phyloP scores from a whole-genome alignment of 495 filamentous ascomycete genomes.

The Durotheca rogersii region DNA sequence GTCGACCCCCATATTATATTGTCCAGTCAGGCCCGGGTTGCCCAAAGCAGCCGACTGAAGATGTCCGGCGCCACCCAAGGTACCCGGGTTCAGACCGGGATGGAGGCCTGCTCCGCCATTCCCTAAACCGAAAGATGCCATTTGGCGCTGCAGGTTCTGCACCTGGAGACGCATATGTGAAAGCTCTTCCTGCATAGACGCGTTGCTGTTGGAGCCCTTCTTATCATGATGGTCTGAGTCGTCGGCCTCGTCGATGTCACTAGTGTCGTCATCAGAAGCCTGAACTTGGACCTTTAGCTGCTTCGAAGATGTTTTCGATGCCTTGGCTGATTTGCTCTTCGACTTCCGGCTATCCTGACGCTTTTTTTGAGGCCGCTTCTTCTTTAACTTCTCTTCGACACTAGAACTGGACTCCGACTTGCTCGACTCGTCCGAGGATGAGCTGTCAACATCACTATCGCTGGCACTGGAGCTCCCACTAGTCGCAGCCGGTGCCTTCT shows the following conservation, averaged over 20 bases:
- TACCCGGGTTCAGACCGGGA: conserved; percentile 7
- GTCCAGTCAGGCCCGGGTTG: background rate
- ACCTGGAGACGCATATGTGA: conserved; percentile 35
- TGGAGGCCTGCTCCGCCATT: conserved; percentile 25
- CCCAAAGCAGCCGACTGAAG: background rate
- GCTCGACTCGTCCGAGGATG: conserved; percentile 37
- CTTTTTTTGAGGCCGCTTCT: conserved; percentile 48
- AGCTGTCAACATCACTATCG: conserved; percentile 31
- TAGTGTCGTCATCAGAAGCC: conserved; percentile 40
- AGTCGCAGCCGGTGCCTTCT: conserved; percentile 39
- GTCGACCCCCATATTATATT: conserved; percentile 1
- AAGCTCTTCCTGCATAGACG: conserved; percentile 29
- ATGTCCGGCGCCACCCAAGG: background rate
- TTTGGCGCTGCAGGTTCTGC: conserved; percentile 33
- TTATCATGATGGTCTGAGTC: conserved; percentile 23
- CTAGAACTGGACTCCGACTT: conserved; percentile 28
- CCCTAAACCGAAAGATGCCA: conserved; percentile 22
- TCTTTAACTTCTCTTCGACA: conserved; percentile 35
- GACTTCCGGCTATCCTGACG: conserved; percentile 37
- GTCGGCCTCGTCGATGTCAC: conserved; percentile 33
- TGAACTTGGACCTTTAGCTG: conserved; percentile 23
- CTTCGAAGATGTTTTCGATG: conserved; percentile 34
- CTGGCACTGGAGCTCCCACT: conserved; percentile 34
- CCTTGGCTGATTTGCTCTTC: conserved; percentile 44
- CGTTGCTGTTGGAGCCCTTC: conserved; percentile 18